Evolutionary conservation across 805 yeast genomes (phyloP), one percentile per base, ranked within the genome.

Genomic region (Metschnikowia arizonensis): DNA sequence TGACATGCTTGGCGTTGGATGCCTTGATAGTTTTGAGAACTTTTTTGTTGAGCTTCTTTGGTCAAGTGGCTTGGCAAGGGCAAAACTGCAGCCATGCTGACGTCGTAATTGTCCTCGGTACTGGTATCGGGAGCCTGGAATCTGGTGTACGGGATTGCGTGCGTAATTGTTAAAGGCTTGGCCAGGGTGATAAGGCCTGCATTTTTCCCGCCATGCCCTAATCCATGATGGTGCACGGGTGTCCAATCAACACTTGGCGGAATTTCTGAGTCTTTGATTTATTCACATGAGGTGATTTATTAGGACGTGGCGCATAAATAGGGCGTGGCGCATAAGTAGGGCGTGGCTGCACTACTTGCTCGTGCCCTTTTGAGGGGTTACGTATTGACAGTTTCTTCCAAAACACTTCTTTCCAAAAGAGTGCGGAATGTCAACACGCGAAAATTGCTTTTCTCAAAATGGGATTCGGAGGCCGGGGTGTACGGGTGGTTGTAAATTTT

Each of bases 1-100:
- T 91, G 57, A 93, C 97, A 68, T 91, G 97, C 73, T 93, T 93
- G 53, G 97, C 95, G 73, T 93, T 93, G 44, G 98, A 89, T 8
- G 99, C 98, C 78, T 93, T 93, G 53, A 93, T 95, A 36, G 96
- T 88, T 73, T 93, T 93, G 62, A 95, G 78, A 14, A 91, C 84
- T 70, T 91, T 93, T 72, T 93, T 93, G 76, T 93, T 93, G 64
- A 91, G 74, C 68, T 93, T 93, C 74, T 93, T 93, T 35, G 96
- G 81, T 12, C 99, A 58, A 93, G 77, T 49, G 99, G 99, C 61
- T 81, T 75, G 44, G 99, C 97, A 68, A 93, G 45, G 96, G 85
- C 56, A 93, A 76, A 47, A 85, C 81, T 17, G 97, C 97, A 41
- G 96, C 83, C 69, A 93, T 70, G 70, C 97, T 82, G 61, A 78